phyloP scores from a whole-genome alignment of 1,284 basidiomycete species.

The Rhodotorula sp. region DNA sequence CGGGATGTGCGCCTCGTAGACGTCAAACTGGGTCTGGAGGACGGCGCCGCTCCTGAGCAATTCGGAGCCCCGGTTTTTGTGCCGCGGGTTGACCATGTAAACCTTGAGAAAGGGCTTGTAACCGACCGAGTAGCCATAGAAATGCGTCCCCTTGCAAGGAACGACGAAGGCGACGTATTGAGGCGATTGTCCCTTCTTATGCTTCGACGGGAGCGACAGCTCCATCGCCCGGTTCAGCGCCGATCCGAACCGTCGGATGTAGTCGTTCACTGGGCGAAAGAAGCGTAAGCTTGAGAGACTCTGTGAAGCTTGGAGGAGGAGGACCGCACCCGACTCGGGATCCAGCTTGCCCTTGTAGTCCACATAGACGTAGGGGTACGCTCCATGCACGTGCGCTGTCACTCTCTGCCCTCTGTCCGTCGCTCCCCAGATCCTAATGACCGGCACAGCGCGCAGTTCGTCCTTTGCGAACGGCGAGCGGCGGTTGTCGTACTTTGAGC shows the following conservation, averaged over 20 bases:
- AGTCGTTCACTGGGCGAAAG: slow-evolving; percentile 59
- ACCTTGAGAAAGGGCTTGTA: slow-evolving; percentile 90
- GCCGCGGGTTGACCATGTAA: slow-evolving; percentile 67
- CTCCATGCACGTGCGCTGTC: slow-evolving; percentile 82
- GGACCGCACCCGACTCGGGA: slow-evolving; percentile 53
- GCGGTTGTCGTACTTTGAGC: slow-evolving; percentile 18
- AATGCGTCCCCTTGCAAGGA: slow-evolving; percentile 89
- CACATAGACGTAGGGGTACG: slow-evolving; percentile 58
- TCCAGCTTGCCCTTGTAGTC: slow-evolving; percentile 57
- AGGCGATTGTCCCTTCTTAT: slow-evolving; percentile 14
- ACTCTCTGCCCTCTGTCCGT: slow-evolving; percentile 74
- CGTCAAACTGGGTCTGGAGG: slow-evolving; percentile 69
- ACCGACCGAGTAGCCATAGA: slow-evolving; percentile 89
- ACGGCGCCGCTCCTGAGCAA: slow-evolving; percentile 76
- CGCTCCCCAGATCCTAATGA: slow-evolving; percentile 82
- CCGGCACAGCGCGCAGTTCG: slow-evolving; percentile 57
- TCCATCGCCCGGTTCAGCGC: slow-evolving; percentile 77
- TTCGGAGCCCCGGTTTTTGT: slow-evolving; percentile 66
- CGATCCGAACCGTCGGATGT: slow-evolving; percentile 63
- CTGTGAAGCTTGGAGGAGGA: rapidly evolving
- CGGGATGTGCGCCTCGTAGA: slow-evolving; percentile 87
- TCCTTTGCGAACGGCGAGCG: slow-evolving; percentile 19
- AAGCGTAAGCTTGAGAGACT: neutral
- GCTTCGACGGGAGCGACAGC: slow-evolving; percentile 46
- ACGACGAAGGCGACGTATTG: slow-evolving; percentile 57